These are phyloP conservation scores for Annulohypoxylon truncatum DNA, from an alignment of 2,329 filamentous ascomycete genomes.

Conservation along the genomic window DNA sequence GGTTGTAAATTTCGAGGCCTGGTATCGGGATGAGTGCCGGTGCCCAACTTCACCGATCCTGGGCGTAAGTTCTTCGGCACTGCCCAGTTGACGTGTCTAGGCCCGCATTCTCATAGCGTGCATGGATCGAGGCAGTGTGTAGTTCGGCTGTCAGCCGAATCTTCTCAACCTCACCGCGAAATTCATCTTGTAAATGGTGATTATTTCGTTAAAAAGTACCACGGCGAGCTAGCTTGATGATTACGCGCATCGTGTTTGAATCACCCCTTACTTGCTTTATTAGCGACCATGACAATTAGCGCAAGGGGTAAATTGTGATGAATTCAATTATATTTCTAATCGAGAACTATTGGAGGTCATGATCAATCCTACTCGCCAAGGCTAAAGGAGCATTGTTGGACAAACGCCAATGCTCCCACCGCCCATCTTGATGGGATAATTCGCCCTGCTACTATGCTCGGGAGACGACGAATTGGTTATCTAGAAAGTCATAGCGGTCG, in stretches of 20 bases:
- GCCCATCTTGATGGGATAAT: not conserved
- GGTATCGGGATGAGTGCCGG: not conserved
- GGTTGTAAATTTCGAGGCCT: not conserved
- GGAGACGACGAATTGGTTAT: not conserved
- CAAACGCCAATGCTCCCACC: not conserved
- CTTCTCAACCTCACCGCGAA: not conserved
- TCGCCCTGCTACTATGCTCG: not conserved
- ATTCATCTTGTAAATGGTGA: not conserved
- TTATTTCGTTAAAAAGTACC: not conserved
- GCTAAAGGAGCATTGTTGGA: not conserved
- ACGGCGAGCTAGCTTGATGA: not conserved
- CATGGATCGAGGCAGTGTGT: not conserved
- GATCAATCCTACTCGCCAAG: conserved; percentile 10
- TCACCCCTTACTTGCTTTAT: not conserved
- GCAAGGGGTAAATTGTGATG: not conserved
- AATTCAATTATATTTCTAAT: not conserved
- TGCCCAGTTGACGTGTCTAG: conserved; percentile 18
- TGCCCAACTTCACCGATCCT: not conserved
- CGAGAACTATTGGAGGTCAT: not conserved
- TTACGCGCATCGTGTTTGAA: not conserved
- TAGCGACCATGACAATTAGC: not conserved
- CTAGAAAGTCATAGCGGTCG: not conserved
- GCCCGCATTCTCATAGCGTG: not conserved
- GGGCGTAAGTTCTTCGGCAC: not conserved
- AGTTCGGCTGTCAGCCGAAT: not conserved